Conservation (phyloP, 192 early-diverging fungal genomes). For the Podila verticillata region DNA sequence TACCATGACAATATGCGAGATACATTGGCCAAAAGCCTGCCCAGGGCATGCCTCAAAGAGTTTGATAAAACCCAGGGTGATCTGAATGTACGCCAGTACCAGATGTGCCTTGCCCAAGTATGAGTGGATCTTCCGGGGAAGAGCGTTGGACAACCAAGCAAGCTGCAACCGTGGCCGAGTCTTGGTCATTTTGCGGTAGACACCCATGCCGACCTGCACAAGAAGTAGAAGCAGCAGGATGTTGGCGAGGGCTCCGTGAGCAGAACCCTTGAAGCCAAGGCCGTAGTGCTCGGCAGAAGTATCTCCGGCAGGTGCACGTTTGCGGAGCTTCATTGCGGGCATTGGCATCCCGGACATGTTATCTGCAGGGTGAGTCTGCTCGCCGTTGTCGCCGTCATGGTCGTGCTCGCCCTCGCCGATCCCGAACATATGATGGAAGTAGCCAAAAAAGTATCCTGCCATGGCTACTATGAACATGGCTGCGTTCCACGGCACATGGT, state of each 20-base stretch:
- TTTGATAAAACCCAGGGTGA: conserved; percentile 42
- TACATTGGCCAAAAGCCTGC: conserved; percentile 45
- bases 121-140: conserved; percentile 30
- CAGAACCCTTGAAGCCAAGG: conserved; percentile 28
- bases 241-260: conserved; percentile 39
- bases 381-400: neutral
- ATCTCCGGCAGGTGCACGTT: conserved; percentile 18
- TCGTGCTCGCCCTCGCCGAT: conserved; percentile 17
- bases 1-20: conserved; percentile 54
- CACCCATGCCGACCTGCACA: conserved; percentile 45
- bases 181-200: conserved; percentile 40
- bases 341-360: conserved; percentile 27
- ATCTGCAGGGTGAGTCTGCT: neutral
- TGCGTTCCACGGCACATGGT: conserved; percentile 31
- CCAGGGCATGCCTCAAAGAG: conserved; percentile 36
- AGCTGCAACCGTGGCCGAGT: conserved; percentile 16
- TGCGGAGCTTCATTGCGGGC: conserved; percentile 3
- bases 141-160: conserved; percentile 12
- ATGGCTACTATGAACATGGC: conserved; percentile 25
- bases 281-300: conserved; percentile 43
- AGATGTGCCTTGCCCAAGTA: conserved; percentile 42
- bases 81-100: conserved; percentile 43
- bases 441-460: conserved; percentile 42
- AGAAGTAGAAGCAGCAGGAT: conserved; percentile 34
- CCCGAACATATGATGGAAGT: conserved; percentile 41